These are phyloP conservation scores for Marchantia paleacea DNA, from an alignment of 225 moss, liverwort and hornwort genomes.

Conservation along the genomic window DNA sequence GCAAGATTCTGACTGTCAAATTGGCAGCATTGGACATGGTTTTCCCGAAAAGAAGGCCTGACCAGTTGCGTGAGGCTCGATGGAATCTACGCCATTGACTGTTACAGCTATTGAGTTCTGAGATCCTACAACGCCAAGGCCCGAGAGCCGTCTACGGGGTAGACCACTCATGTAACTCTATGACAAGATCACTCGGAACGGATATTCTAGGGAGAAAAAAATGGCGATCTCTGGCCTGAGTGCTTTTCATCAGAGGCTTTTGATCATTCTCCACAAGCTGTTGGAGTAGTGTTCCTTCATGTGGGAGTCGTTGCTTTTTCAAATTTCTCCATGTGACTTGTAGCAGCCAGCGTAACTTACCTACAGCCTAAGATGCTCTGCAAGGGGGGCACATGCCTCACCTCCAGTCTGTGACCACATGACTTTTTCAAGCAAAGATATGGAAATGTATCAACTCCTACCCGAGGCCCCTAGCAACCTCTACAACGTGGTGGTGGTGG, in stretches of 20 bases:
- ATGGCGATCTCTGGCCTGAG: neutral
- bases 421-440: neutral
- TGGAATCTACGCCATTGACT: too few relatives aligned
- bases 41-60: too few relatives aligned
- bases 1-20: too few relatives aligned
- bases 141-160: too few relatives aligned
- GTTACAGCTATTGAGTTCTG: too few relatives aligned
- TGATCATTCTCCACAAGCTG: neutral
- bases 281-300: neutral
- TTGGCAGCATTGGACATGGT: too few relatives aligned
- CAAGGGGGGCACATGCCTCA: neutral
- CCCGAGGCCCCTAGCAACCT: neutral
- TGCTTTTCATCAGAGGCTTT: neutral
- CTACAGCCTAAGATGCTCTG: neutral
- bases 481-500: neutral
- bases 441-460: neutral
- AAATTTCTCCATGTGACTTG: neutral
- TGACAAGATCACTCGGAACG: too few relatives aligned
- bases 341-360: neutral
- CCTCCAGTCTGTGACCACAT: neutral
- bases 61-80: too few relatives aligned
- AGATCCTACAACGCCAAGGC: too few relatives aligned
- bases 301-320: too few relatives aligned
- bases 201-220: neutral
- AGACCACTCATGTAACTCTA: too few relatives aligned